phyloP scores from a whole-genome alignment of 139 green algal genomes.

The Coccomyxa sp. region DNA sequence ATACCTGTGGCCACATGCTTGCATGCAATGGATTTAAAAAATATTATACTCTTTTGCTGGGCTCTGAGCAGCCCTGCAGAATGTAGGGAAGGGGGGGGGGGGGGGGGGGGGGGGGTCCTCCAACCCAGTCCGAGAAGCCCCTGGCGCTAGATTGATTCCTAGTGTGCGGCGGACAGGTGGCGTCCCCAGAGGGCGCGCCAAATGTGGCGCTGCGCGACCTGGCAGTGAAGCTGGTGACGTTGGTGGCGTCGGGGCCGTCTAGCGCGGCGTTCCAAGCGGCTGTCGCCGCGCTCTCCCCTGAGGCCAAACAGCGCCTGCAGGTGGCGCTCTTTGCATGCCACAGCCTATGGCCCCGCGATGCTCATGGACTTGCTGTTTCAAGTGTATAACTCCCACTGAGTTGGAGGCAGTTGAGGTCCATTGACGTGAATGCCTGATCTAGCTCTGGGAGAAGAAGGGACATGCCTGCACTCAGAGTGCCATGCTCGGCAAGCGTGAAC shows the following conservation, averaged over 20 bases:
- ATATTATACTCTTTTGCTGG: neutral
- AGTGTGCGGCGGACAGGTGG: conserved; percentile 47
- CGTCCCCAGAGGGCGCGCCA: conserved; percentile 10
- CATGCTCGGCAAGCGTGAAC: too few relatives aligned
- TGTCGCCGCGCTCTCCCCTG: conserved; percentile 33
- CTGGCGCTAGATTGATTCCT: neutral
- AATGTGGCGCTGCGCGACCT: conserved; percentile 22
- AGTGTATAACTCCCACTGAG: too few relatives aligned
- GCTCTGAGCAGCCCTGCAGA: neutral
- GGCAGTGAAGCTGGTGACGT: conserved; percentile 41
- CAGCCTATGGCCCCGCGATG: too few relatives aligned
- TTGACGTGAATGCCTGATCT: too few relatives aligned
- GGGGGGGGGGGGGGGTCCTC: too few relatives aligned
- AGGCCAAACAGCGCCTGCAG: conserved; percentile 47
- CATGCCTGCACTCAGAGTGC: too few relatives aligned
- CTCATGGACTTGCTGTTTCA: too few relatives aligned
- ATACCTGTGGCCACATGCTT: too few relatives aligned
- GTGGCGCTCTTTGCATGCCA: neutral
- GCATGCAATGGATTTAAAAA: neutral
- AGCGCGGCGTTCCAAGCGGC: conserved; percentile 35
- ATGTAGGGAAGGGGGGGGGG: too few relatives aligned
- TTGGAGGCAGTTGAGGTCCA: too few relatives aligned
- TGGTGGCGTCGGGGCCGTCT: conserved; percentile 20
- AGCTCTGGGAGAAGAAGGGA: too few relatives aligned
- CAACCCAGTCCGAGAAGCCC: neutral